Evolutionary conservation across 2,329 filamentous ascomycete genomes (phyloP), one percentile per base, ranked within the genome.

Genomic region (Fusarium sterilihyphosum): DNA sequence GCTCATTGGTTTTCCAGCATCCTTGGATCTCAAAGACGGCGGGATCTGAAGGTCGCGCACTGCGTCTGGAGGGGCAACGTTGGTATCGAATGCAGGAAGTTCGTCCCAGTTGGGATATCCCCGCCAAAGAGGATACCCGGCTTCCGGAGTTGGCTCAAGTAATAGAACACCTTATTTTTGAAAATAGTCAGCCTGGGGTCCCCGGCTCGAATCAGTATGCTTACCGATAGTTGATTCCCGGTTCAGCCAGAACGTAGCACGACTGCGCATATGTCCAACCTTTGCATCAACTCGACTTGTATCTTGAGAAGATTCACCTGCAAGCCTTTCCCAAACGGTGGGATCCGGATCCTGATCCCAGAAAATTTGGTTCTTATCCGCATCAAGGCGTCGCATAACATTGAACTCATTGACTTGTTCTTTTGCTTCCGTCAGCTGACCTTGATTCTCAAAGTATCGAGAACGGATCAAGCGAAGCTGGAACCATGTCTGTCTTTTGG

Each of bases 261-360:
- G 59, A 24, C 59, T 61, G 38, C 59, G 59, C 29, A 61, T 29
- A 29, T 56, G 59, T 2, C 59, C 59, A 37, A 61, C 33, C 20
- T 61, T 61, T 22, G 59, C 58, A 41, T 61, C 44, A 3, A 61
- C 58, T 18, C 47, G 18, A 10, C 2, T 12, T 5, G 37, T 24
- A 1, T 16, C 9, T 16, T 22, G 5, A 8, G 8, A 13, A 31
- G n/a, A 8, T 8, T 24, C n/a, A 5, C n/a, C 31, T 5, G 18
- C 18, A 16, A 20, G 12, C n/a, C 29, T 56, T 20, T 33, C 24
- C 37, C 49, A 37, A 20, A n/a, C 5, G 13, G 38, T n/a, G 1
- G 13, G 17, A 6, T 37, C 29, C 6, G 38, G 29, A 31, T 61
- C 49, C 18, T 29, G 24, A 2, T 61, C 59, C 59, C 59, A 61